A percentile compares a stretch with the other conserved stretches of the same genome.
phyloP scores from a whole-genome alignment of 2,329 filamentous ascomycete species.

The Colletotrichum destructivum region DNA sequence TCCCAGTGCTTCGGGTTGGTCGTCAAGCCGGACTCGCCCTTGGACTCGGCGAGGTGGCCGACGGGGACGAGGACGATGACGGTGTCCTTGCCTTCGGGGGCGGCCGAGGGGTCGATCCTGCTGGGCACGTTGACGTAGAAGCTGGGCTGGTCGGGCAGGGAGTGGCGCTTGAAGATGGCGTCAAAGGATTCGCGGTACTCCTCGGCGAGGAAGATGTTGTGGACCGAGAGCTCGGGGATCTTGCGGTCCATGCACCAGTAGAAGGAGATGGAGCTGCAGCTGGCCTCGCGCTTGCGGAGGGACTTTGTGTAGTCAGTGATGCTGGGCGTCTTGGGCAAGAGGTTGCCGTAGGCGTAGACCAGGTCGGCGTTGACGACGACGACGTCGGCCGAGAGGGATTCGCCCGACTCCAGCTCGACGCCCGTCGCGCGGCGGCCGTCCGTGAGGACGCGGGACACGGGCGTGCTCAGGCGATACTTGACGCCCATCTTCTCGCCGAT shows the following conservation, averaged over 20 bases:
- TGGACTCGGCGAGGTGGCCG: constrained; percentile 74
- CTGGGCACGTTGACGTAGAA: constrained; percentile 86
- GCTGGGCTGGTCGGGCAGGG: constrained; percentile 77
- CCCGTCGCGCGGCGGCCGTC: constrained; percentile 70
- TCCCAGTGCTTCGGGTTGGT: constrained; percentile 71
- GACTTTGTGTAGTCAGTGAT: constrained; percentile 53
- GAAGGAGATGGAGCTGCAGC: constrained; percentile 82
- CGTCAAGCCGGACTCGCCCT: constrained; percentile 51
- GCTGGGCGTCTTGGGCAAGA: constrained; percentile 67
- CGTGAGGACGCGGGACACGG: constrained; percentile 70
- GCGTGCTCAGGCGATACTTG: constrained; percentile 71
- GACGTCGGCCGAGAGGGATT: constrained; percentile 73
- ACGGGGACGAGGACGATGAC: constrained; percentile 81
- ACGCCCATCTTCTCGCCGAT: constrained; percentile 75
- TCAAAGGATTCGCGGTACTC: constrained; percentile 82
- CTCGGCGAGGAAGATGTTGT: constrained; percentile 85
- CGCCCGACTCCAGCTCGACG: constrained; percentile 71
- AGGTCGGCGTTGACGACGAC: constrained; percentile 82
- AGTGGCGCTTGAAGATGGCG: constrained; percentile 79
- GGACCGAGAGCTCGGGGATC: constrained; percentile 75
- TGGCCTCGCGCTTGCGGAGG: constrained; percentile 67
- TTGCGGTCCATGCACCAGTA: constrained; percentile 78
- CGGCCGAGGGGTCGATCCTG: constrained; percentile 77
- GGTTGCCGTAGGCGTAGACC: constrained; percentile 80
- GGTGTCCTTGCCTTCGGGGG: constrained; percentile 75